A percentile compares a stretch with the other conserved stretches of the same genome.
phyloP scores from a whole-genome alignment of 2,329 filamentous ascomycete species.

The Daldinia eschscholtzii region DNA sequence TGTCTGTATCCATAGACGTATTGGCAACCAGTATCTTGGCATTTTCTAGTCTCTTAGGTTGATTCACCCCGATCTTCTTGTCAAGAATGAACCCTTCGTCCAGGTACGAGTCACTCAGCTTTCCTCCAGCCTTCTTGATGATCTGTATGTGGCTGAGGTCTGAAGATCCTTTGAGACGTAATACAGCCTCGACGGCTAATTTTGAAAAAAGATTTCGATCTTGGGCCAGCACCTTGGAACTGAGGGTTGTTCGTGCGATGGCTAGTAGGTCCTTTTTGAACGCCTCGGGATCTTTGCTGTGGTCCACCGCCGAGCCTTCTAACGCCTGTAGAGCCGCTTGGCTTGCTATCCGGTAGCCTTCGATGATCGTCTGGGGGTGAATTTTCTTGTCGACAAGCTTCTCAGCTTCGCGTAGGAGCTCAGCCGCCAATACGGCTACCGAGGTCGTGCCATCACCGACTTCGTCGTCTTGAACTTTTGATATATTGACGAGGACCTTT shows the following conservation, averaged over 20 bases:
- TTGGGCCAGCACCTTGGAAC: conserved; percentile 96
- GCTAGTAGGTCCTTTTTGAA: conserved; percentile 91
- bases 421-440: conserved; percentile 94
- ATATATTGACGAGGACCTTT: conserved; percentile 98
- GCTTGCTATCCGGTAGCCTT: conserved; percentile 98
- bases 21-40: conserved; percentile 98
- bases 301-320: conserved; percentile 86
- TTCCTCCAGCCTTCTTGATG: conserved; percentile 99
- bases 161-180: conserved; percentile 88
- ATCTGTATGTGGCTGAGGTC: conserved; percentile 99
- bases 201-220: conserved; percentile 92
- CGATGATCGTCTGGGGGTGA: conserved; percentile 99
- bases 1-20: conserved; percentile 99
- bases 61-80: conserved; percentile 99
- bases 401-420: conserved; percentile 95
- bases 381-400: conserved; percentile 98
- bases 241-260: conserved; percentile 94
- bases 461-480: conserved; percentile 98
- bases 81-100: conserved; percentile 99
- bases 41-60: conserved; percentile 96
- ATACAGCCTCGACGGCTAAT: conserved; percentile 90
- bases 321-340: conserved; percentile 86
- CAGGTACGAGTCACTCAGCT: conserved; percentile 96
- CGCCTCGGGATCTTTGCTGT: conserved; percentile 83
- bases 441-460: conserved; percentile 98